phyloP scores from a whole-genome alignment of 345 rosid genomes.

The Arabidopsis suecica region DNA sequence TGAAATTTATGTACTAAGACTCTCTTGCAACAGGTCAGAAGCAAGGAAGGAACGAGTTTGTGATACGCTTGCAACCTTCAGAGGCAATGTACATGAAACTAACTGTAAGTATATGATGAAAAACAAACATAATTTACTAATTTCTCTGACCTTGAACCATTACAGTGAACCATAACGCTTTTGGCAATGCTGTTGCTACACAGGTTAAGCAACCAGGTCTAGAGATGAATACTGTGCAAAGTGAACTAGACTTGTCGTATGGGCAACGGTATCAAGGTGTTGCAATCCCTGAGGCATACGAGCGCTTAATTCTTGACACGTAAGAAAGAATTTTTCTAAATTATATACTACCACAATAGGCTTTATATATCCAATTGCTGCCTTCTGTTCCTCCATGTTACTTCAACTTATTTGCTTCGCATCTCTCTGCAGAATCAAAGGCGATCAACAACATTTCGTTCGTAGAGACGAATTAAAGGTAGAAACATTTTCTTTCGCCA shows the following conservation, averaged over 20 bases:
- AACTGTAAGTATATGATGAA: slow-evolving; percentile 58
- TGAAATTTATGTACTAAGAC: slow-evolving; percentile 8
- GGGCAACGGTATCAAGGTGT: slow-evolving; percentile 84
- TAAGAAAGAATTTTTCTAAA: slow-evolving; percentile 24
- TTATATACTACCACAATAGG: not conserved
- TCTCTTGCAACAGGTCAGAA: slow-evolving; percentile 57
- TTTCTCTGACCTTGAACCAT: not conserved
- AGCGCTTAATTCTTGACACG: slow-evolving; percentile 97
- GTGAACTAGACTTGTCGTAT: slow-evolving; percentile 97
- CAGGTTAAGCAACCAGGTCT: slow-evolving; percentile 98
- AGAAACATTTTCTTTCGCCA: slow-evolving; percentile 22
- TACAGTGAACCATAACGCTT: slow-evolving; percentile 30
- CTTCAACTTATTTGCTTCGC: not conserved
- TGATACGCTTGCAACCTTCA: slow-evolving; percentile 92
- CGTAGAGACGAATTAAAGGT: slow-evolving; percentile 96
- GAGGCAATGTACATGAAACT: slow-evolving; percentile 99
- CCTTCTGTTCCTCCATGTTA: not conserved
- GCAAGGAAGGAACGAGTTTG: slow-evolving; percentile 98
- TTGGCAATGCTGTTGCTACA: slow-evolving; percentile 32
- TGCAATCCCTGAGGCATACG: slow-evolving; percentile 91
- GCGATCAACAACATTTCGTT: slow-evolving; percentile 97
- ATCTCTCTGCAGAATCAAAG: slow-evolving; percentile 64
- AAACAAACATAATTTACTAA: not conserved
- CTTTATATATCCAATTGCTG: not conserved
- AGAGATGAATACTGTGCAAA: slow-evolving; percentile 91